Base-by-base conservation (phyloP, 768 basidiomycete genomes). In the Mycena vulgaris region DNA sequence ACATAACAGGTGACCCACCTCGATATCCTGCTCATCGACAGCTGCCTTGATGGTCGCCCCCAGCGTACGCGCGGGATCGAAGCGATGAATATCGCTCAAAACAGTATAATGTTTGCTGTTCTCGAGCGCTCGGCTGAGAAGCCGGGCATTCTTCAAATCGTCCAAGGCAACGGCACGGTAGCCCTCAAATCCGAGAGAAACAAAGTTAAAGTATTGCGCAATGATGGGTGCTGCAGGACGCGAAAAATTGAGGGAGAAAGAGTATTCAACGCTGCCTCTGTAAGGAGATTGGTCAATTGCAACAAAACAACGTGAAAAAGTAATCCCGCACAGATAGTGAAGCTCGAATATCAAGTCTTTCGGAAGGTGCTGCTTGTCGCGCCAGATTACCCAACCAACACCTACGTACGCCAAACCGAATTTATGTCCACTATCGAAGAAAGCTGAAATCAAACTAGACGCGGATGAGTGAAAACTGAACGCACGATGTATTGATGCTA, bases 271-370 rank as follows among this genome's bases (percentile, higher is more conserved):
- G 21, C 88, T 86, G 35, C 86, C 87, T 53, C 68, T 70, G 39
- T n/a, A 59, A 31, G 4, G 10, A 21, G 39, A 6, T 11, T n/a
- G 53, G 56, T 59, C n/a, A 13, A n/a, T 48, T 27, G 55, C 19
- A 27, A 2, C 19, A n/a, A 3, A 11, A n/a, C 19, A 27, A 13
- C 35, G 21, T n/a, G 2, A 31, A 13, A 16, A 10, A 9, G 23
- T 14, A 42, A 35, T 37, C 13, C 11, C 68, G 19, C 23, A 70
- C 68, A 86, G 80, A 73, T 88, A 86, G 72, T 86, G 90, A 19
- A 92, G 83, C 80, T 92, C 91, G 72, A 94, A 93, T 53, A 94
- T 89, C 65, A 94, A 85, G 37, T 92, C 87, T 73, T 92, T 90
- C 5, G 90, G 92, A 1, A 94, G 85, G 72, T 86, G 86, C 31